phyloP scores from a whole-genome alignment of 371 early-diverging fungal species.

The Rhizopus sp. region DNA sequence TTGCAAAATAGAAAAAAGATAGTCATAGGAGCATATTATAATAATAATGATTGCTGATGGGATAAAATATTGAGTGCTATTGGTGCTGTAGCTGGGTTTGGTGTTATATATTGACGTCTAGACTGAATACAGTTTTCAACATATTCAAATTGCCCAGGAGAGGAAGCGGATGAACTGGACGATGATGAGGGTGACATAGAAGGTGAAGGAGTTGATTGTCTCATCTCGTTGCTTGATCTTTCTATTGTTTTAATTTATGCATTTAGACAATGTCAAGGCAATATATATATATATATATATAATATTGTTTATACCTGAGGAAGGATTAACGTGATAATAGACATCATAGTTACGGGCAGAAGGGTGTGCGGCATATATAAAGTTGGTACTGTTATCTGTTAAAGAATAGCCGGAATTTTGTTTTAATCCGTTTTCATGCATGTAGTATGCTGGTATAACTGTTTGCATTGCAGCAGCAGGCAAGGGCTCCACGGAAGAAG shows the following conservation, averaged over 20 bases:
- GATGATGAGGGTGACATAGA: constrained; percentile 39
- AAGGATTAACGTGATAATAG: too few species aligned
- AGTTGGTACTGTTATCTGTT: constrained; percentile 10
- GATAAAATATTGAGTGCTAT: constrained; percentile 16
- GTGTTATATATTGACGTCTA: constrained; percentile 2
- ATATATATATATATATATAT: constrained; percentile 8
- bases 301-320: too few species aligned
- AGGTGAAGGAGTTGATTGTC: constrained; percentile 22
- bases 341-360: constrained; percentile 2
- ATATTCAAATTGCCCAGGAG: constrained; percentile 23
- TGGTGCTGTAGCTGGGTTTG: constrained; percentile 2
- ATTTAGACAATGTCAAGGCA: constrained; percentile 7
- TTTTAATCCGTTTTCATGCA: constrained; percentile 24
- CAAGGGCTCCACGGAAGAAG: too few species aligned
- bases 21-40: not conserved
- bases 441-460: constrained; percentile 18
- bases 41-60: constrained; percentile 26
- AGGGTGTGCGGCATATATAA: constrained; percentile 10
- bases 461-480: constrained; percentile 22
- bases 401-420: constrained; percentile 20
- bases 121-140: constrained; percentile 13
- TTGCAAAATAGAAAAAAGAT: not conserved
- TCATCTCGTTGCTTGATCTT: too few species aligned
- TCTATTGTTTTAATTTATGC: too few species aligned
- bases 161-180: constrained; percentile 28